Conservation (phyloP, 2,329 filamentous ascomycete genomes). For the Botryotinia narcissicola region DNA sequence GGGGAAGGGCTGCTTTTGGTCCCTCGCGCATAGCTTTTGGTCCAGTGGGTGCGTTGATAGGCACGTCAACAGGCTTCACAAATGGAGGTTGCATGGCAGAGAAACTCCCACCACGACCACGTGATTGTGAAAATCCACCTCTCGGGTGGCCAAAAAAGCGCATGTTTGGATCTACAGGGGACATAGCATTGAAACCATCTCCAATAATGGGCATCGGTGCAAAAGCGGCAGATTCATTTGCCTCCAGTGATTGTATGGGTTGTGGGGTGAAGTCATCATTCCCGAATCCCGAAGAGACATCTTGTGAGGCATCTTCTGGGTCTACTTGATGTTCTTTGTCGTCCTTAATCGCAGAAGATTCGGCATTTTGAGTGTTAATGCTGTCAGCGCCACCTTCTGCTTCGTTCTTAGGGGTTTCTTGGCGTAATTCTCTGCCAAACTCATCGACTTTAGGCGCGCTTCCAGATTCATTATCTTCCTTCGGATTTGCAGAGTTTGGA, state of each 20-base stretch:
- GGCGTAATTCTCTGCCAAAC: conserved; percentile 40
- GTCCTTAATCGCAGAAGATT: conserved; percentile 19
- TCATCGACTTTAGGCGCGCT: conserved; percentile 37
- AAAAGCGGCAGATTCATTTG: conserved; percentile 26
- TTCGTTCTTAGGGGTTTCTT: conserved; percentile 25
- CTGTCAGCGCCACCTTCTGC: conserved; percentile 7
- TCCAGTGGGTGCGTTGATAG: conserved; percentile 79
- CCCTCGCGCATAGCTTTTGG: conserved; percentile 92
- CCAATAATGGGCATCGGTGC: conserved; percentile 60
- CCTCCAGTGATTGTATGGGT: conserved; percentile 39
- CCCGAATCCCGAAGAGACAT: conserved; percentile 19
- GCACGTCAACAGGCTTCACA: conserved; percentile 44
- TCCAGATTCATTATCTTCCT: conserved; percentile 29
- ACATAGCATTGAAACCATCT: conserved; percentile 30
- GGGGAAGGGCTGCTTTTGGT: conserved; percentile 74
- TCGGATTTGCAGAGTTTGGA: conserved; percentile 36
- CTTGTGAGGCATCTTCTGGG: conserved; percentile 23
- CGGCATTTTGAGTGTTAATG: conserved; percentile 16
- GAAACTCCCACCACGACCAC: conserved; percentile 42
- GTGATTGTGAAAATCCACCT: conserved; percentile 27
- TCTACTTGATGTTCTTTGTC: conserved; percentile 23
- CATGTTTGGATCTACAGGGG: conserved; percentile 19
- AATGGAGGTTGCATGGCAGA: conserved; percentile 37
- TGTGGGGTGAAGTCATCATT: conserved; percentile 26
- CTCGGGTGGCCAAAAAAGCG: conserved; percentile 38